Evolutionary conservation across 805 yeast species (phyloP).

Genomic region (Hanseniaspora guilliermondii): DNA sequence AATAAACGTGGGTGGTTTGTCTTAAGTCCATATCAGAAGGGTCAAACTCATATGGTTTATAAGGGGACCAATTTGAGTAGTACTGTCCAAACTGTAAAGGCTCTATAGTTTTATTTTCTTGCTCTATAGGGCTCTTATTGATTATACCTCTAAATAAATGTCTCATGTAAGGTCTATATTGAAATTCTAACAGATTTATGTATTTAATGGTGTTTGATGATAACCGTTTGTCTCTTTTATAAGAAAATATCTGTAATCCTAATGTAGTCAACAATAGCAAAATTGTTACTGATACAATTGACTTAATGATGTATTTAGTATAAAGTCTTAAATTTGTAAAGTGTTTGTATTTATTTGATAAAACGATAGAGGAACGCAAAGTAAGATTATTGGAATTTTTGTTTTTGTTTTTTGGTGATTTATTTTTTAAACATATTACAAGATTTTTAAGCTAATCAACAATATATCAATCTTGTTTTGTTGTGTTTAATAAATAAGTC

Average conservation of each 20-base stretch:
- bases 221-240: background rate
- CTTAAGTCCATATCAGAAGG: conserved; percentile 52
- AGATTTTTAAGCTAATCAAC: no score
- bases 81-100: conserved; percentile 29
- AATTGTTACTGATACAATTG: no score
- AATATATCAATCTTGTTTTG: background rate
- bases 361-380: no score
- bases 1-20: conserved; percentile 54
- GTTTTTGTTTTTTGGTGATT: no score
- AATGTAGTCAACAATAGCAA: background rate
- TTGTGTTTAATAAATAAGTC: background rate
- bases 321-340: no score
- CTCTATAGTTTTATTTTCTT: background rate
- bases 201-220: background rate
- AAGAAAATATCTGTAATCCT: background rate
- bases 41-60: conserved; percentile 42
- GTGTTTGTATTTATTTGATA: no score
- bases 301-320: no score
- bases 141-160: background rate
- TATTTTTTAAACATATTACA: no score
- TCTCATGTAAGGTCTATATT: background rate
- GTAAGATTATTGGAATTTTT: no score
- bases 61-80: conserved; percentile 56
- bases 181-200: background rate
- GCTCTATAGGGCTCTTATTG: background rate